Base-by-base conservation (phyloP, 2,329 filamentous ascomycete genomes). In the Cytospora leucostoma region DNA sequence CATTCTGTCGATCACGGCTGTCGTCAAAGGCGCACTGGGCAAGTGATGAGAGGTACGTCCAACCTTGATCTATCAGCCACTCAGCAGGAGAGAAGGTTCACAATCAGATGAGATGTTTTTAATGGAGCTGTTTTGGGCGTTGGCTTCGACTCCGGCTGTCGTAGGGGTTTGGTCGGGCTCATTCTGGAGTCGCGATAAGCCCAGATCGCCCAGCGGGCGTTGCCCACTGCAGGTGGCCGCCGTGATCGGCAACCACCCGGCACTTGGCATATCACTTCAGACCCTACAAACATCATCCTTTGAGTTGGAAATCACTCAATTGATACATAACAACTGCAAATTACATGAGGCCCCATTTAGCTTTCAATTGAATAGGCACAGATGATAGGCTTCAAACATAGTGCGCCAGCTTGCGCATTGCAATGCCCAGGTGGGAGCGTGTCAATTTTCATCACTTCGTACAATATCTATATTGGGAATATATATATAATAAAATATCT, bases 161-260 rank as follows among this genome's bases (percentile, higher is more conserved):
- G 27, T 27, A 27, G 27, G 27, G 27, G 27, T 27, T 27, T 27
- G 4, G 27, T 27, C 27, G 27, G 27, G 27, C 27, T 27, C 27
- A 27, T 27, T 27, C 27, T 27, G 33, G 21, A 3, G 53, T 19
- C 53, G 38, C 7, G 53, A 56, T 56, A 56, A 56, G 53, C 53
- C 40, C 33, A 19, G 8, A 21, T 47, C 27, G 27, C 27, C n/a
- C n/a, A n/a, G n/a, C n/a, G n/a, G n/a, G 27, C 27, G 27, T 27
- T 27, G 27, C 27, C n/a, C 17, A 44, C n/a, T 44, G 40, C 19
- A 19, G 7, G 40, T 8, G 35, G 8, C 21, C 54, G 54, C 54
- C 54, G 54, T 34, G 38, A 56, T 56, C 37, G 37, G 54, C 38
- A 56, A 19, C 54, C 38, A 32, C 37, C 21, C 21, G 38, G 21